phyloP scores from a whole-genome alignment of 2,329 filamentous ascomycete species.

The Mycosphaerella arachidis region DNA sequence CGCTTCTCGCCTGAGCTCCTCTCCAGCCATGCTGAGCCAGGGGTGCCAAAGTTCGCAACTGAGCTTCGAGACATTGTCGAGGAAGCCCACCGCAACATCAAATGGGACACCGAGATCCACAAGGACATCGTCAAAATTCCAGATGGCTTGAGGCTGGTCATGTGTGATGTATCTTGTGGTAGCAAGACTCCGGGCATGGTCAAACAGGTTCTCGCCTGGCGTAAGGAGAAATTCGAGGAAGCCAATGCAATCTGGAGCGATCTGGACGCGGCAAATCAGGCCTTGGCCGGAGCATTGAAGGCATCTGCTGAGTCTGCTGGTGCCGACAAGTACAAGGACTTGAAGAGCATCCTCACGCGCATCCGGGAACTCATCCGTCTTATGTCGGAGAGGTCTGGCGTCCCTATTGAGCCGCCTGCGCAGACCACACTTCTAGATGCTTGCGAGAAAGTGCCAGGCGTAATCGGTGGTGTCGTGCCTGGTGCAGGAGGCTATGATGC shows the following conservation, averaged over 20 bases:
- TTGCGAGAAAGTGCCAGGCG: constrained; percentile 65
- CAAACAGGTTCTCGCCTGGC: constrained; percentile 82
- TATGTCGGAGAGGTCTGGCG: constrained; percentile 69
- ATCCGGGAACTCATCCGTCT: constrained; percentile 62
- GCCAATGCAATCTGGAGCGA: constrained; percentile 68
- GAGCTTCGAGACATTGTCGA: constrained; percentile 64
- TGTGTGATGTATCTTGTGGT: constrained; percentile 95
- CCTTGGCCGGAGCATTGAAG: constrained; percentile 61
- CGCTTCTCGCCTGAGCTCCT: constrained; percentile 85
- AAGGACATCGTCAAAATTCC: constrained; percentile 70
- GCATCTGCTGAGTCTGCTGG: constrained; percentile 46
- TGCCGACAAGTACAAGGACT: constrained; percentile 46
- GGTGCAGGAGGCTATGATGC: constrained; percentile 94
- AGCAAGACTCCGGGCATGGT: constrained; percentile 95
- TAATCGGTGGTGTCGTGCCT: constrained; percentile 86
- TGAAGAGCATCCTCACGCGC: constrained; percentile 49
- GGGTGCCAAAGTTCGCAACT: constrained; percentile 61
- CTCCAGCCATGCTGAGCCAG: constrained; percentile 60
- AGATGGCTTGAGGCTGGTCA: constrained; percentile 68
- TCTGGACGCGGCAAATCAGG: constrained; percentile 70
- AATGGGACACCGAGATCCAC: constrained; percentile 76
- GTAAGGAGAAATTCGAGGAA: constrained; percentile 58
- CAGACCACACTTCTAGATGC: constrained; percentile 84
- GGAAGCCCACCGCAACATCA: constrained; percentile 41
- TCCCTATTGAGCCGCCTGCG: constrained; percentile 82